Conservation (phyloP, 1,284 basidiomycete genomes). For the Neonothopanus nambi region DNA sequence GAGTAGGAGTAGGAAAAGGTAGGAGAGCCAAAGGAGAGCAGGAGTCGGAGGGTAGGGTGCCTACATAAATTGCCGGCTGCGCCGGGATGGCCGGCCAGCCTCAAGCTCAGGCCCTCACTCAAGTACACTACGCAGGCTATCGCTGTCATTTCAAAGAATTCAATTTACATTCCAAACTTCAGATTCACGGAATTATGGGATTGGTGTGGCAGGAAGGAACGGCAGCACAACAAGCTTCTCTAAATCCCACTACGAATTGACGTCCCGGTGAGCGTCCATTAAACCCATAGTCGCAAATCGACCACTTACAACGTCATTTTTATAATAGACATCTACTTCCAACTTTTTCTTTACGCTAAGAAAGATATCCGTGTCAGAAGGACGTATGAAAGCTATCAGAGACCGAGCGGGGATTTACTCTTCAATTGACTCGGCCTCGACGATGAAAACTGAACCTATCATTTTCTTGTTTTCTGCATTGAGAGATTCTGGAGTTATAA, state of each 20-base stretch:
- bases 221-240: slow-evolving; percentile 33
- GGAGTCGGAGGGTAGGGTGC: too few relatives aligned
- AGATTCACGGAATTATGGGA: slow-evolving; percentile 11
- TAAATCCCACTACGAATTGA: slow-evolving; percentile 34
- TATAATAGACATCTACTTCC: slow-evolving; percentile 56
- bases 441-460: slow-evolving; percentile 43
- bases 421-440: slow-evolving; percentile 38
- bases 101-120: too few relatives aligned
- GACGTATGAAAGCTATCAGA: slow-evolving; percentile 37
- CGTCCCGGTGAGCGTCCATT: neutral
- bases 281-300: neutral
- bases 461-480: slow-evolving; percentile 38
- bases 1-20: too few relatives aligned
- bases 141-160: too few relatives aligned
- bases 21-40: too few relatives aligned
- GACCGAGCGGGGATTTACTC: slow-evolving; percentile 29
- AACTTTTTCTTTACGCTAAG: slow-evolving; percentile 44
- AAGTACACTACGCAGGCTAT: too few relatives aligned
- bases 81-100: too few relatives aligned
- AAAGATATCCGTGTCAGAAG: slow-evolving; percentile 43
- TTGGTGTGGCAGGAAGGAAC: slow-evolving; percentile 13
- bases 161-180: too few relatives aligned
- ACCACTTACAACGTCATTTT: slow-evolving; percentile 50
- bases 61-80: too few relatives aligned
- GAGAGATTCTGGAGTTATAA: slow-evolving; percentile 40